These are phyloP conservation scores for Aspergillus piperis DNA, from an alignment of 2,329 filamentous ascomycete species.

Conservation along the genomic window DNA sequence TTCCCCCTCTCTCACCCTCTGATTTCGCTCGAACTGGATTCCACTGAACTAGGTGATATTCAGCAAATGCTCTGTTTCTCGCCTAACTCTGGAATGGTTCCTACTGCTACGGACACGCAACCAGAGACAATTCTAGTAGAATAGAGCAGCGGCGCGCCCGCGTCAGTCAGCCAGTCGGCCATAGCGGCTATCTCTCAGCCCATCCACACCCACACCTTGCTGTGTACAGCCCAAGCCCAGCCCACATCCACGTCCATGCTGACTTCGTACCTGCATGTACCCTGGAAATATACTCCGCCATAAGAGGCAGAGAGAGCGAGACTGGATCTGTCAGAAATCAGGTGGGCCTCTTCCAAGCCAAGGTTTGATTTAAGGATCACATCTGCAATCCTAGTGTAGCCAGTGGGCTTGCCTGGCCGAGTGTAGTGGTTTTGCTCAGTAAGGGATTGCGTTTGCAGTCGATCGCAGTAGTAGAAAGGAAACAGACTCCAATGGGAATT, in stretches of 20 bases:
- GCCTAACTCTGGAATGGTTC: not conserved
- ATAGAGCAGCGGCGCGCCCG: not conserved
- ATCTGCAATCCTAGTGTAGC: conserved; percentile 34
- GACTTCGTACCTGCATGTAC: not conserved
- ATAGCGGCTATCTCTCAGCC: not conserved
- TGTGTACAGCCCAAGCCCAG: not conserved
- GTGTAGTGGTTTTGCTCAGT: conserved; percentile 15
- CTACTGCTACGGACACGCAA: not conserved
- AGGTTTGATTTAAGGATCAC: conserved; percentile 45
- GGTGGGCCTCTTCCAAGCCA: conserved; percentile 24
- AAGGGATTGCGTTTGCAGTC: conserved; percentile 18
- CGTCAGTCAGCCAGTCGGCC: not conserved
- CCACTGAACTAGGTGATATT: conserved; percentile 8
- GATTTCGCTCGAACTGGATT: not conserved
- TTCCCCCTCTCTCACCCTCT: not conserved
- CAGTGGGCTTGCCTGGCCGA: conserved; percentile 27
- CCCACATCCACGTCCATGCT: not conserved
- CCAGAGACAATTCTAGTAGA: not conserved
- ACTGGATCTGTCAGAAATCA: conserved; percentile 22
- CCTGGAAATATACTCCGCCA: conserved; percentile 7
- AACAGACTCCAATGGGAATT: not conserved
- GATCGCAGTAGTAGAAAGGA: conserved; percentile 3
- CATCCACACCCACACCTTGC: not conserved
- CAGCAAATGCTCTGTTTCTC: conserved; percentile 6
- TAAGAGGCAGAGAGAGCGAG: not conserved